Evolutionary conservation across 352 stramenopile genomes (phyloP).

Genomic region (Globisporangium solare): DNA sequence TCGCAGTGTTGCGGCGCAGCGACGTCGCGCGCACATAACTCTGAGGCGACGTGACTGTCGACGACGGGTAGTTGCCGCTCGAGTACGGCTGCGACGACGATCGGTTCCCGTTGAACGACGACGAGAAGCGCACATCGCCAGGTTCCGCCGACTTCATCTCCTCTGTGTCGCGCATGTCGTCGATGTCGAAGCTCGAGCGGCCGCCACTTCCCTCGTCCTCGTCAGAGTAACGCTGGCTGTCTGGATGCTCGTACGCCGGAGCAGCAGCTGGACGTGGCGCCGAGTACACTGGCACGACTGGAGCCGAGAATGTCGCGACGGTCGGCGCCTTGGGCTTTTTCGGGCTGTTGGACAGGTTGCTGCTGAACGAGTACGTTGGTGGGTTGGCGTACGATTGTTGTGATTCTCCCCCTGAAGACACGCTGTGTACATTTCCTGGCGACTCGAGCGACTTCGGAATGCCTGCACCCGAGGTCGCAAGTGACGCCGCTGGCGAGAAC

Average conservation of each 20-base stretch:
- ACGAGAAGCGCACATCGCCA: constrained; percentile 24
- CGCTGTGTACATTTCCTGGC: constrained; percentile 7
- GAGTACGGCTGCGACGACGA: constrained; percentile 8
- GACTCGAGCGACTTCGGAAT: neutral
- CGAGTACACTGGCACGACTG: constrained; percentile 25
- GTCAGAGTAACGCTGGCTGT: constrained; percentile 16
- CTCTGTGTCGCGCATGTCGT: constrained; percentile 68
- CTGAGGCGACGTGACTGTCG: constrained; percentile 62
- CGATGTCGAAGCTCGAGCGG: constrained; percentile 81
- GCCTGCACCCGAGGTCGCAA: neutral
- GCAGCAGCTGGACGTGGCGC: constrained; percentile 21
- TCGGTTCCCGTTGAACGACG: constrained; percentile 17
- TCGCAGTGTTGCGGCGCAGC: constrained; percentile 46
- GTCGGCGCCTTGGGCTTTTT: constrained; percentile 6
- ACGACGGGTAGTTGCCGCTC: constrained; percentile 21
- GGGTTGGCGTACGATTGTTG: constrained; percentile 9
- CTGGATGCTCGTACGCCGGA: constrained; percentile 24
- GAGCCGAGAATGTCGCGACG: constrained; percentile 14
- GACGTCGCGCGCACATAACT: constrained; percentile 69
- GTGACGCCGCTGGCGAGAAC: constrained; percentile 32
- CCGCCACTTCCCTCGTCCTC: constrained; percentile 34
- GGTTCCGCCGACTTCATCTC: constrained; percentile 36
- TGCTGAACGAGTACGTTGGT: constrained; percentile 20
- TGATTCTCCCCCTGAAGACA: constrained; percentile 9
- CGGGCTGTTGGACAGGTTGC: constrained; percentile 16